Base-by-base conservation (phyloP, 176 grass and related monocot species). In the Bonia amplexicaulis region DNA sequence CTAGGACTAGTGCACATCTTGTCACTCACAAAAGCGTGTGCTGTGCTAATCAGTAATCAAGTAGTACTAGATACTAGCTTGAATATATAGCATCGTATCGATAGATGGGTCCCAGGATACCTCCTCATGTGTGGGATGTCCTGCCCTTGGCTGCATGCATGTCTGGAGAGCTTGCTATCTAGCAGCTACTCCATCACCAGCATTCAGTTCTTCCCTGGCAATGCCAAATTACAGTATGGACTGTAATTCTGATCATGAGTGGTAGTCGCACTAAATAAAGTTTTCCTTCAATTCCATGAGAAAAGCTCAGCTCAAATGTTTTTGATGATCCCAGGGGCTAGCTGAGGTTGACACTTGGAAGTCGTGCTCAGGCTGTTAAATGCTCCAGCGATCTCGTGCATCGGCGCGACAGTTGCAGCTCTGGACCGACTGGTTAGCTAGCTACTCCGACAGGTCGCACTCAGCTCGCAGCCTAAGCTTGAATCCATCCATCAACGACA, bases 301-400 rank as follows among this genome's bases (percentile, higher is more conserved):
- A 48, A 14, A 48, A 48, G 3, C 46, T 12, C 46, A 45, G 44
- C 44, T 3, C 0, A 48, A 48, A 13, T 48, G 46, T 47, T 12
- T 47, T 3, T 7, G 22, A 4, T 9, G 6, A 10, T 12, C 44
- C 44, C 44, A 46, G 44, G 54, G 10, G 54, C 51, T 12, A 53
- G 51, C 16, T 5, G 51, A 17, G 1, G 1, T 2, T 19, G 51
- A 19, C 51, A 6, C 2, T 13, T 42, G 12, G 29, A 6, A 37
- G 53, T 62, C 69, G 15, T 33, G 53, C 6, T 76, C 46, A 1
- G 16, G 29, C 0, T 25, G 4, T 5, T 78, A 29, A 85, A 79
- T 49, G 65, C 9, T 40, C 54, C 0, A 8, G 75, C 14, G 84
- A 86, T 86, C 41, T 86, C 46, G 75, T 71, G 41, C 20, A 86